Percentiles rank a stretch among this genome's conserved stretches.
Evolutionary conservation across 2,329 filamentous ascomycete genomes (phyloP).

Genomic region (Sclerotinia glacialis): DNA sequence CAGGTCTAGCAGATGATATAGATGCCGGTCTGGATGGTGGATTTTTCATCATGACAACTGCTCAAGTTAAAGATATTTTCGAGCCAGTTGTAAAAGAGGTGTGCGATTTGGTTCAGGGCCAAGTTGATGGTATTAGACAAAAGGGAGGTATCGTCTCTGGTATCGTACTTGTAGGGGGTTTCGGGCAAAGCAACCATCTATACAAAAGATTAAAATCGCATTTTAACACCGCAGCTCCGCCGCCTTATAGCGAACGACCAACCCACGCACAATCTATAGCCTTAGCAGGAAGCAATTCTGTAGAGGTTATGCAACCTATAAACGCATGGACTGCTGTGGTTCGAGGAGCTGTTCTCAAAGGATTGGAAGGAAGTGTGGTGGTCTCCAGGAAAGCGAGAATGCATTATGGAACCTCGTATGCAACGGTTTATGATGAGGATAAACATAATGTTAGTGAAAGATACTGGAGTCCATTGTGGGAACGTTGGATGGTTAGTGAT

Average conservation of each 20-base stretch:
- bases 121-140: conserved; percentile 60
- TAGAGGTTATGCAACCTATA: conserved; percentile 78
- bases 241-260: conserved; percentile 64
- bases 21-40: conserved; percentile 71
- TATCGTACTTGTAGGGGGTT: conserved; percentile 80
- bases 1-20: conserved; percentile 72
- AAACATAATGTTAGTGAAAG: conserved; percentile 70
- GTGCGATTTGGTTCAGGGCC: conserved; percentile 64
- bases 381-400: conserved; percentile 70
- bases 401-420: conserved; percentile 74
- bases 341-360: conserved; percentile 70
- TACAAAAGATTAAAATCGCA: conserved; percentile 68
- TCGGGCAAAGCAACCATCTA: conserved; percentile 75
- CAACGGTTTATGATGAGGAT: conserved; percentile 73
- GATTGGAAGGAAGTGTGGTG: conserved; percentile 76
- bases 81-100: conserved; percentile 72
- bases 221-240: conserved; percentile 54
- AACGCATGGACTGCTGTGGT: conserved; percentile 82
- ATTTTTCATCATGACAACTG: conserved; percentile 69
- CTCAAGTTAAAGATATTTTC: conserved; percentile 70
- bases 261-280: conserved; percentile 57
- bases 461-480: conserved; percentile 78
- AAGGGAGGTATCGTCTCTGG: conserved; percentile 64
- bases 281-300: conserved; percentile 52
- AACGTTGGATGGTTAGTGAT: conserved; percentile 79